phyloP scores from a whole-genome alignment of 257 asterid genomes.

The Cinchona pubescens region DNA sequence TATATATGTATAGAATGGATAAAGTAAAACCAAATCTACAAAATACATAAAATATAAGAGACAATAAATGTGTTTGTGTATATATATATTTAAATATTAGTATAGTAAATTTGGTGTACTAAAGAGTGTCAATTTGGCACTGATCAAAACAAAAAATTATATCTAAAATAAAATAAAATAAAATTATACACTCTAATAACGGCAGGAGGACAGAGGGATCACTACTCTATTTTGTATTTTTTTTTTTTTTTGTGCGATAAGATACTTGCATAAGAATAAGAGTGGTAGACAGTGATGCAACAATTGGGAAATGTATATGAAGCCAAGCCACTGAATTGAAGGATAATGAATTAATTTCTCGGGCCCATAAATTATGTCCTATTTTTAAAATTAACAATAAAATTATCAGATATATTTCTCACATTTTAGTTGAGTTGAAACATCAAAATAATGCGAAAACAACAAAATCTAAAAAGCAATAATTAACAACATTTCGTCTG shows the following conservation, averaged over 20 bases:
- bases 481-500: not conserved
- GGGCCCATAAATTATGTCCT: not conserved
- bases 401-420: not conserved
- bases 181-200: constrained; percentile 1
- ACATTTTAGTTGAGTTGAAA: not conserved
- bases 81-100: too few relatives aligned
- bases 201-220: constrained; percentile 1
- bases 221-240: not conserved
- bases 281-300: constrained; percentile 13
- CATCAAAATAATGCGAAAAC: not conserved
- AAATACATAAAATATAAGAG: too few relatives aligned
- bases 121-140: too few relatives aligned
- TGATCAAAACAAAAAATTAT: too few relatives aligned
- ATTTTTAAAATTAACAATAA: not conserved
- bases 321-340: not conserved
- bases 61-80: too few relatives aligned
- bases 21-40: too few relatives aligned
- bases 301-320: constrained; percentile 4
- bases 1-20: too few relatives aligned
- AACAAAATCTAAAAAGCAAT: not conserved
- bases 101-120: too few relatives aligned
- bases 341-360: not conserved
- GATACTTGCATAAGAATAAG: not conserved
- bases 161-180: too few relatives aligned
- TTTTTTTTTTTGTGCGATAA: not conserved